Evolutionary conservation across 1,284 basidiomycete species (phyloP).

Genomic region (Marasmius tenuissimus): DNA sequence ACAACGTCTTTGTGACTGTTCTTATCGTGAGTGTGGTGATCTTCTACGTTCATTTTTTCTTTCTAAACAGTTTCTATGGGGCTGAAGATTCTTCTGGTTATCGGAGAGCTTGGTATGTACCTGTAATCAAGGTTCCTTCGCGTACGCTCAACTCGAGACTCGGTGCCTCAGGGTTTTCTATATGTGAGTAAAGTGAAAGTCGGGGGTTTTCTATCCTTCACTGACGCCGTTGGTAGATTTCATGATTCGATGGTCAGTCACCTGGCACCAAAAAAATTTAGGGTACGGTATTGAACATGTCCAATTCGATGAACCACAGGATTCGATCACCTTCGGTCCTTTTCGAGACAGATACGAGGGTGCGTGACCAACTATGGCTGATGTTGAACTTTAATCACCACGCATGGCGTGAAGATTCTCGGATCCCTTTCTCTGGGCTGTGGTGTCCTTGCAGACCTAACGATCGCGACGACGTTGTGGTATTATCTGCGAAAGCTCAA

Average conservation of each 20-base stretch:
- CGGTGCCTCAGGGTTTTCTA: background rate
- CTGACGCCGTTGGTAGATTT: no score
- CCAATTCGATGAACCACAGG: no score
- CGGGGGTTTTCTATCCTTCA: background rate
- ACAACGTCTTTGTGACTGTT: slow-evolving; percentile 1
- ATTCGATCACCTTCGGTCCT: no score
- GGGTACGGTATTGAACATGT: no score
- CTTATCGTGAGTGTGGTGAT: background rate
- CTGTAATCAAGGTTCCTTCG: background rate
- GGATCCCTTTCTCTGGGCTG: slow-evolving; percentile 39
- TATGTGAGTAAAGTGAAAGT: background rate
- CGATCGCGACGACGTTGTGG: slow-evolving; percentile 39
- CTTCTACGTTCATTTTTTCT: background rate
- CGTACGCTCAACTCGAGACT: background rate
- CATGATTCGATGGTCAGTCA: no score
- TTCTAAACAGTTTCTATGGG: background rate
- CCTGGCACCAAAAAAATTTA: no score
- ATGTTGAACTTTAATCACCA: background rate
- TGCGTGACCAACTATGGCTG: no score
- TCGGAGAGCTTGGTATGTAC: slow-evolving; percentile 5
- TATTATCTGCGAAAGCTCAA: slow-evolving; percentile 39
- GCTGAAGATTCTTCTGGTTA: background rate
- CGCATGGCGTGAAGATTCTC: slow-evolving; percentile 25
- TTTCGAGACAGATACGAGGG: no score
- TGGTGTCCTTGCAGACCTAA: slow-evolving; percentile 40